phyloP scores from a whole-genome alignment of 2,329 filamentous ascomycete species.

The Colletotrichum tropicale region DNA sequence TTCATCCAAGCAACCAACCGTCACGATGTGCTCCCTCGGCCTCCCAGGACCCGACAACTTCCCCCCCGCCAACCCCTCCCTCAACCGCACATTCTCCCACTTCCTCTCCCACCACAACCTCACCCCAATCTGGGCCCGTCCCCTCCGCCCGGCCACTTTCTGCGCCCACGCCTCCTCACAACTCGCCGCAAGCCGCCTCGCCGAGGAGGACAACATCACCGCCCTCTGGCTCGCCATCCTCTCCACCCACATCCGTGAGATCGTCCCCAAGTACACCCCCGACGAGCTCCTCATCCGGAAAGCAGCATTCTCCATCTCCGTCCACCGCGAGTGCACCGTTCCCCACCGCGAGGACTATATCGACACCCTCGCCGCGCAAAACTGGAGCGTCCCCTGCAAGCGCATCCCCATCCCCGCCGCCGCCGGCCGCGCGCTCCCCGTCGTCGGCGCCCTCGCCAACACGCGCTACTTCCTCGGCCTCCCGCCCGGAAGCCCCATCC shows the following conservation, averaged over 20 bases:
- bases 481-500: background rate
- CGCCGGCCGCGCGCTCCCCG: background rate
- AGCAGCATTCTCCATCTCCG: background rate
- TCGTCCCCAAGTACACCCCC: background rate
- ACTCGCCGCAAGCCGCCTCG: background rate
- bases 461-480: background rate
- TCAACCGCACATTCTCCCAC: background rate
- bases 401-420: background rate
- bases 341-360: background rate
- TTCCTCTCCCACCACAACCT: background rate
- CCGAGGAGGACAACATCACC: background rate
- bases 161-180: background rate
- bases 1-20: rapidly evolving
- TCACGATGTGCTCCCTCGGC: background rate
- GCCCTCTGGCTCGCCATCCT: background rate
- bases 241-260: background rate
- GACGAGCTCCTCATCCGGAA: background rate
- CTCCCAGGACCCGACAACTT: background rate
- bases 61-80: background rate
- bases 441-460: background rate
- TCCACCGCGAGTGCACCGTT: background rate
- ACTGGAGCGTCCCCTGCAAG: background rate
- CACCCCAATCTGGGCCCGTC: background rate
- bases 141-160: background rate
- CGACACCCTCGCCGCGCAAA: background rate